These are phyloP conservation scores for Rhodotorula sp. DNA, from an alignment of 1,284 basidiomycete species.

Conservation along the genomic window DNA sequence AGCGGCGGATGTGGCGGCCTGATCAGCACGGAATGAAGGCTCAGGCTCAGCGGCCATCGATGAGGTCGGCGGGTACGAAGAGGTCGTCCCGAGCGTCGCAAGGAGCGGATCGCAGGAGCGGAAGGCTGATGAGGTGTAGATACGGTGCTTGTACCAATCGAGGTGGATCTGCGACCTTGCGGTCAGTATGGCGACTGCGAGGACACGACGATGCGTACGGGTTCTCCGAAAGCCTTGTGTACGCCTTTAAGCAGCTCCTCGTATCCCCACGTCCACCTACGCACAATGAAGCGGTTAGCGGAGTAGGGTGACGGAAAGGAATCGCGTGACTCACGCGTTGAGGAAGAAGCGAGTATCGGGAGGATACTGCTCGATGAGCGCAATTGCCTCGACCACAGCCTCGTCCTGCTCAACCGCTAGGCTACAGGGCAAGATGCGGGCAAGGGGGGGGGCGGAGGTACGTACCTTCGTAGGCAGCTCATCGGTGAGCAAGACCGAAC, in stretches of 20 bases:
- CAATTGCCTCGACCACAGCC: slow-evolving; percentile 65
- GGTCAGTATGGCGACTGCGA: neutral
- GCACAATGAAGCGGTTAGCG: too few relatives aligned
- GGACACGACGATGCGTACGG: slow-evolving; percentile 51
- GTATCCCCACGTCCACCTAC: slow-evolving; percentile 78
- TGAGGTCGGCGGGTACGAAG: neutral
- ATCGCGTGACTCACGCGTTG: slow-evolving; percentile 53
- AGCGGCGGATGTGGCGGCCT: neutral
- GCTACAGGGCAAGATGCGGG: neutral
- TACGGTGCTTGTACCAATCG: slow-evolving; percentile 75
- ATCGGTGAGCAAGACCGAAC: slow-evolving; percentile 20
- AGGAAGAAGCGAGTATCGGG: slow-evolving; percentile 73
- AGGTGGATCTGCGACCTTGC: slow-evolving; percentile 66
- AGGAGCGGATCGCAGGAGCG: slow-evolving; percentile 61
- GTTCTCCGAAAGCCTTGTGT: slow-evolving; percentile 60
- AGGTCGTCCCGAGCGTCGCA: slow-evolving; percentile 60
- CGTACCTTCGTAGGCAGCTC: slow-evolving; percentile 70
- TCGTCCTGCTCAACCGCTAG: slow-evolving; percentile 54
- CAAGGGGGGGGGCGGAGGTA: neutral
- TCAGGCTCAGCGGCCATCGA: neutral
- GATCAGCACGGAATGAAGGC: neutral
- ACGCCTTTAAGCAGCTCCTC: slow-evolving; percentile 71
- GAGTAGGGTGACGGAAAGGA: too few relatives aligned
- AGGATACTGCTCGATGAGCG: slow-evolving; percentile 68
- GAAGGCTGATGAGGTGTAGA: slow-evolving; percentile 58